Evolutionary conservation across 768 basidiomycete genomes (phyloP).

Genomic region (Leccinum imitatum): DNA sequence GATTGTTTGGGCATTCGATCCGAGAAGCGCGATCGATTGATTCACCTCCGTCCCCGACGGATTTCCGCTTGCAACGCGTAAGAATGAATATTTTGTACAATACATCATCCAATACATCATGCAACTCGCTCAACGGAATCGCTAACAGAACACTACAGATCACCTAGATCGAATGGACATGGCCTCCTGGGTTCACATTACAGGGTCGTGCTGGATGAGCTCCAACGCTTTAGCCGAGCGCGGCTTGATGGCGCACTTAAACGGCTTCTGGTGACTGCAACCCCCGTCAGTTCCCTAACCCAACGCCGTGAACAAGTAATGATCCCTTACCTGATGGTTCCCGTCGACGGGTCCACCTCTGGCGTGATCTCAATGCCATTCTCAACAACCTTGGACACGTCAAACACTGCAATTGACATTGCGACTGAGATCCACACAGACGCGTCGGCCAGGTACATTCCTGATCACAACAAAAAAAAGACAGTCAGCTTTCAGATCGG

Average conservation of each 20-base stretch:
- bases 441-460: constrained; percentile 51
- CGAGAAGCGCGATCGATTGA: neutral
- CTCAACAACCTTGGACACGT: constrained; percentile 45
- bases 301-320: neutral
- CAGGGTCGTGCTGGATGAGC: constrained; percentile 49
- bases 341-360: constrained; percentile 55
- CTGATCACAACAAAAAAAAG: constrained; percentile 26
- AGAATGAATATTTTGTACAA: neutral
- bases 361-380: constrained; percentile 52
- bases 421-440: constrained; percentile 46
- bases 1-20: neutral
- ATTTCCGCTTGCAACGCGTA: neutral
- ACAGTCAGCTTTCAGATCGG: constrained; percentile 26
- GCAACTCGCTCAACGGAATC: neutral
- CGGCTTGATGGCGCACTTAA: constrained; percentile 59
- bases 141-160: neutral
- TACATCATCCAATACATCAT: neutral
- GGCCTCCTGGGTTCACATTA: constrained; percentile 12
- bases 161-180: constrained; percentile 2
- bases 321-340: constrained; percentile 56
- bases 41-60: constrained; percentile 6
- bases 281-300: neutral
- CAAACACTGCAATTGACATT: constrained; percentile 47
- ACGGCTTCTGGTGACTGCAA: constrained; percentile 57
- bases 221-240: constrained; percentile 56